These are phyloP conservation scores for Rubia yunnanensis DNA, from an alignment of 257 asterid genomes.

Conservation along the genomic window DNA sequence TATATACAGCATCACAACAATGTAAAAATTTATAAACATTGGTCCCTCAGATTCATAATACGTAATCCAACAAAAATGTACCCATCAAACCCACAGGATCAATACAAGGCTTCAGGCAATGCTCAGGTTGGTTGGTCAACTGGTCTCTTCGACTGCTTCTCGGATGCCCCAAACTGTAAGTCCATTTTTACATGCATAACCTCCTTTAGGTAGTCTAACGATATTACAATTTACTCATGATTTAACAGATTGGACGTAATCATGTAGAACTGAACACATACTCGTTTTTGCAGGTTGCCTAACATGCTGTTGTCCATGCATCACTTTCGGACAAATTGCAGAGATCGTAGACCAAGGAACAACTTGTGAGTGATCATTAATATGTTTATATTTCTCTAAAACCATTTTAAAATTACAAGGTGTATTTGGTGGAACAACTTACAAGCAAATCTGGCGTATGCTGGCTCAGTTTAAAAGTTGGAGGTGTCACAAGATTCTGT, in stretches of 20 bases:
- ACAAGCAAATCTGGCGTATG: no score
- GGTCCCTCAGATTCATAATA: not conserved
- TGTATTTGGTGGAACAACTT: no score
- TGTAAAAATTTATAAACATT: not conserved
- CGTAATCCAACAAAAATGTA: not conserved
- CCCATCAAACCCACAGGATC: not conserved
- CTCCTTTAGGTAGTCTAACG: no score
- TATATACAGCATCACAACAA: not conserved
- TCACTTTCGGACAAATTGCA: conserved; percentile 10
- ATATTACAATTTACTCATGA: no score
- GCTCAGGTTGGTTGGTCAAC: conserved; percentile 22
- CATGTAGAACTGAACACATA: not conserved
- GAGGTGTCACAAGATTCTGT: no score
- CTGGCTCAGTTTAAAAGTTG: no score
- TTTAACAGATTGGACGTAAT: not conserved
- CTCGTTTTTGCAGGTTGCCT: not conserved
- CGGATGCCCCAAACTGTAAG: conserved; percentile 28
- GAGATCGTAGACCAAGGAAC: conserved; percentile 12
- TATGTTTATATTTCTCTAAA: no score
- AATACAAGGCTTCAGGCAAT: not conserved
- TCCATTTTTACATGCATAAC: not conserved
- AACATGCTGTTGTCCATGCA: conserved; percentile 10
- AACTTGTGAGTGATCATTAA: not conserved
- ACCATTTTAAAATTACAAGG: no score
- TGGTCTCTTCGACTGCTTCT: conserved; percentile 30